These are phyloP conservation scores for Perkinsus marinus DNA, from an alignment of 169 alveolate genomes.

Conservation along the genomic window DNA sequence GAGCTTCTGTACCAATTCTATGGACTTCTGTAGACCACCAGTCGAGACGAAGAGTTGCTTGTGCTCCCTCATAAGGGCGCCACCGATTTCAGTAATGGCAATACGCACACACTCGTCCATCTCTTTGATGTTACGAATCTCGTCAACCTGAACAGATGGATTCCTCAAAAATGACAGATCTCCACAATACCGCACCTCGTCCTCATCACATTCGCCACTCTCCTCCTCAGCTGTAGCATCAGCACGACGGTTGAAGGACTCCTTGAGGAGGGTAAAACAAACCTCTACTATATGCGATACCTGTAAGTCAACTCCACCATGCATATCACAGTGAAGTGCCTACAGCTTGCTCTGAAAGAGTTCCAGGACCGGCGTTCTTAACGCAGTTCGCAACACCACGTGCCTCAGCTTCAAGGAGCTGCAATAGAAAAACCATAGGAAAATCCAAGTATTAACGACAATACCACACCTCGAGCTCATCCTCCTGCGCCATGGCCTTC, in stretches of 20 bases:
- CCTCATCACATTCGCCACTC: background rate
- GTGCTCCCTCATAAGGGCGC: background rate
- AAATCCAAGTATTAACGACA: background rate
- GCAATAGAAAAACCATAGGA: background rate
- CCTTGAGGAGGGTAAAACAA: background rate
- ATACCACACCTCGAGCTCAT: background rate
- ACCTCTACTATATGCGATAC: background rate
- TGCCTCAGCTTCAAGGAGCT: slow-evolving; percentile 23
- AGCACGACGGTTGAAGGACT: background rate
- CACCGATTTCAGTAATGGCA: background rate
- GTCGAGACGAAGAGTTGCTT: background rate
- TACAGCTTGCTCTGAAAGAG: slow-evolving; percentile 13
- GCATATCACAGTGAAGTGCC: background rate
- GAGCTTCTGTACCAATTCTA: background rate
- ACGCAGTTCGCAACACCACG: slow-evolving; percentile 46
- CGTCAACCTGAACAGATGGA: background rate
- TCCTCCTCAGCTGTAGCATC: background rate
- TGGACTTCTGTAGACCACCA: background rate
- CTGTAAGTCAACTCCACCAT: background rate
- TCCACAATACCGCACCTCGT: too few relatives aligned
- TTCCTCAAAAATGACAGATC: too few relatives aligned
- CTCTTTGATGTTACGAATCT: background rate
- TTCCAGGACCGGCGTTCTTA: slow-evolving; percentile 52
- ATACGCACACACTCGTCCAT: background rate
- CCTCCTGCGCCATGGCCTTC: background rate